These are phyloP conservation scores for Salpingoeca rosetta DNA, from an alignment of 78 protist species.

Conservation along the genomic window DNA sequence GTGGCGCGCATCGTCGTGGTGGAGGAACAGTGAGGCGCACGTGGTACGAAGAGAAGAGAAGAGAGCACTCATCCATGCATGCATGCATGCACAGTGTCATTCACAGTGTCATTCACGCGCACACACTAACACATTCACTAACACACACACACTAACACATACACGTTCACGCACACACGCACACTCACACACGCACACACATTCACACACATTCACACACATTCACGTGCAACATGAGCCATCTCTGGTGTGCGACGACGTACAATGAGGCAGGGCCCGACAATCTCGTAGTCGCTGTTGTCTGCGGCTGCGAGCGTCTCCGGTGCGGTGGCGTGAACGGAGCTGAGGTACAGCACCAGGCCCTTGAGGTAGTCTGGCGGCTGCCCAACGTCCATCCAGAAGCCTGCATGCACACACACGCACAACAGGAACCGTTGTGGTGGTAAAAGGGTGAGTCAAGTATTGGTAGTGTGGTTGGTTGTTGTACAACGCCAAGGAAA, in stretches of 20 bases:
- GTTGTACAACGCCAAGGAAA: not conserved
- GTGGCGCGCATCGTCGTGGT: too few relatives aligned
- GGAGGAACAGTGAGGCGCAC: too few relatives aligned
- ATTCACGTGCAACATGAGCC: too few relatives aligned
- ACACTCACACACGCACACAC: not conserved
- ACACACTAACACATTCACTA: too few relatives aligned
- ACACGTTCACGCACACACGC: too few relatives aligned
- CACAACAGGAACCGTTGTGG: constrained; percentile 7
- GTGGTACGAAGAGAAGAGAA: not conserved
- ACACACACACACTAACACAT: too few relatives aligned
- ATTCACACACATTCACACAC: too few relatives aligned
- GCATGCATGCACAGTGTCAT: not conserved
- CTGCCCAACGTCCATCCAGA: constrained; percentile 94
- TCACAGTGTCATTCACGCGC: not conserved
- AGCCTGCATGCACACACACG: too few relatives aligned
- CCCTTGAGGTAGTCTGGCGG: constrained; percentile 74
- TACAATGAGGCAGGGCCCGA: constrained; percentile 25
- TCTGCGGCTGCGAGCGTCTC: not conserved
- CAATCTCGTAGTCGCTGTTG: constrained; percentile 2
- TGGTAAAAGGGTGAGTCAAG: too few relatives aligned
- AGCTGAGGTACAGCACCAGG: constrained; percentile 18
- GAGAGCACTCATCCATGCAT: not conserved
- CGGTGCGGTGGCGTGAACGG: not conserved
- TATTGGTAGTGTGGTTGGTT: too few relatives aligned
- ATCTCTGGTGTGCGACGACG: too few relatives aligned